Evolutionary conservation across 345 rosid species (phyloP), one percentile per base, ranked within the genome.

Genomic region (Cardiospermum halicacabum): DNA sequence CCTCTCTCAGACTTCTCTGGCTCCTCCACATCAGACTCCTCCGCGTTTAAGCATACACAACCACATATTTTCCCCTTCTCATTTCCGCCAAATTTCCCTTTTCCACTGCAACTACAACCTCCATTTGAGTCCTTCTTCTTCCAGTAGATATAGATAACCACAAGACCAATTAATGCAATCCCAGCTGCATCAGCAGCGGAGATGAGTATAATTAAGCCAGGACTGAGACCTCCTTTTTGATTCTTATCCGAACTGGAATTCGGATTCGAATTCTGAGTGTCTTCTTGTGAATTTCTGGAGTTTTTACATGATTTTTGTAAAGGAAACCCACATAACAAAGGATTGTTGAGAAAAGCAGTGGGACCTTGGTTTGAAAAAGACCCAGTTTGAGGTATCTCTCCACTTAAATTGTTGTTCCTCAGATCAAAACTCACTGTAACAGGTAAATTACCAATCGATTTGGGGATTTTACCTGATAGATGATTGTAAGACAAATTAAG

Each of bases 351-450:
- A 57, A 95, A 95, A 19, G 97, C 99, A 11, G 96, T 91, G 36
- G 99, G 99, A 54, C 99, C 99, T 54, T 91, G 99, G 77, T 86
- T 91, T 0, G 86, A 75, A 78, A 95, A 95, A 2, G 99, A 89
- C 13, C 97, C 97, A 0, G 90, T 78, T 75, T 89, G 92, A 28
- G 99, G 99, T 22, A 95, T 91, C 67, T 91, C 88, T 0, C 99
- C 99, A 71, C 76, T 82, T 10, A 95, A 74, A 69, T 95, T 80
- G 58, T 95, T 95, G 77, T 69, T 74, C 54, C 92, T 75, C 65
- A 95, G 81, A 79, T 95, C 97, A 53, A 91, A 85, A 68, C 93
- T 89, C 62, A 95, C 97, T 0, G 96, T 82, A 4, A 87, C 89
- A 0, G 93, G 96, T 18, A 95, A 69, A 64, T 84, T 83, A 22